Base-by-base conservation (phyloP, 2,329 filamentous ascomycete genomes). In the Scopulariopsis brevicaulis region DNA sequence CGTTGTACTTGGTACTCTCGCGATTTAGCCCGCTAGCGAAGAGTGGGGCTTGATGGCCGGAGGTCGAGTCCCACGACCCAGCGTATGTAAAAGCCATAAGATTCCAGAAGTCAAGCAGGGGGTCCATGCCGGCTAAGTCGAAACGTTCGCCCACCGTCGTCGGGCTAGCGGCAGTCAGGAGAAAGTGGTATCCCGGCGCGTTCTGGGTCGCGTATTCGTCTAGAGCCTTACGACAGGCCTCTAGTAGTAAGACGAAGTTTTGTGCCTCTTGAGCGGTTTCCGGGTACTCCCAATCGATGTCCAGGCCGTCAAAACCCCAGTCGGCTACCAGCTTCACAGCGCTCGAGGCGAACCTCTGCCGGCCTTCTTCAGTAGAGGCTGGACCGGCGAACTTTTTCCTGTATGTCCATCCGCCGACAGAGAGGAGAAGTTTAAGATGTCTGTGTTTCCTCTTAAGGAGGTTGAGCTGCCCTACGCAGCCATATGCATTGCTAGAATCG, bases 341-440 rank as follows among this genome's bases (percentile, higher is more conserved):
- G 22, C 80, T 83, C 14, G 77, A 69, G 1, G 88, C 89, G 67
- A 96, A 95, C 1, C 62, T 77, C 60, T 74, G 72, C 15, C 89
- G 80, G 8, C 85, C 83, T 6, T 75, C 73, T 0, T 78, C 75
- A 0, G 85, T 86, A 20, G 82, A 82, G 0, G 82, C 83, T 0
- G 85, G 80, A 6, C 74, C 73, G 1, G 82, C 76, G 66, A 93
- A 90, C 64, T 88, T 86, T 57, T 79, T 71, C 3, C 86, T 89
- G 68, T 88, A 90, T 0, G 83, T 88, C 84, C 86, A 94, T 18
- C 90, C 90, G 50, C 90, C 90, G 60, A 95, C 87, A 40, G 86
- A 90, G 11, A 94, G 78, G 20, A 94, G 73, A 1, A 87, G 78
- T 71, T 95, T 95, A 59, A 95, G 71, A 57, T 88, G 83, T 22